Base-by-base conservation (phyloP, 192 early-diverging fungal genomes). In the Dissophora globulifera region DNA sequence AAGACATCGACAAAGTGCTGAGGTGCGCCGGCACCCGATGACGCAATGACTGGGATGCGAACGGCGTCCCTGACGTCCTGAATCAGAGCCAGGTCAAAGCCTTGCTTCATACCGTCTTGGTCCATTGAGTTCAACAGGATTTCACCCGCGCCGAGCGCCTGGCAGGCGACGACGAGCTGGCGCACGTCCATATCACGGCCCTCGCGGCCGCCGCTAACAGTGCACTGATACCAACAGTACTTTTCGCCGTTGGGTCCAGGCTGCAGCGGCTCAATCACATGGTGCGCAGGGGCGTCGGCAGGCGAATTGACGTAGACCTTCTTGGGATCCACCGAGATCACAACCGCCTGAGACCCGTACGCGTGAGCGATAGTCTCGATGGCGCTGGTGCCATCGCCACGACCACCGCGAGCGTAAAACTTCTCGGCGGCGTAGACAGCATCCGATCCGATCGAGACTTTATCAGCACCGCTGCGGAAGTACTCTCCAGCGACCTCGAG, bases 181-280 rank as follows among this genome's bases (percentile, higher is more conserved):
- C 82, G 78, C 27, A 98, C 98, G 80, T 99, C 98, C 25, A 96
- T 47, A 78, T 98, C 96, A 48, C 97, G 90, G 5, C 86, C 91
- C 82, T 99, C 98, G 29, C 98, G 88, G 8, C 98, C 98, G 22
- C 98, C 98, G 69, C 94, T 95, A 38, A 99, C 95, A 0, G 97
- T 99, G 67, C 98, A 99, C 78, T 99, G 96, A 78, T 98, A 99
- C 98, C 98, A 99, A 85, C 96, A 98, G 83, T 87, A 96, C 40
- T 78, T 51, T 75, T 99, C 96, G 30, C 96, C 96, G 26, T 92
- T 85, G n/a, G 98, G 98, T 0, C 98, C 98, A 7, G 85, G 84
- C 32, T 82, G 83, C 1, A 67, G 67, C 6, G 93, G 92, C 46
- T 85, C 62, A 26, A 98, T 86, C 22, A 89, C 84, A 40, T 90